Conservation (phyloP, 2,329 filamentous ascomycete genomes). For the Talaromyces sp. region DNA sequence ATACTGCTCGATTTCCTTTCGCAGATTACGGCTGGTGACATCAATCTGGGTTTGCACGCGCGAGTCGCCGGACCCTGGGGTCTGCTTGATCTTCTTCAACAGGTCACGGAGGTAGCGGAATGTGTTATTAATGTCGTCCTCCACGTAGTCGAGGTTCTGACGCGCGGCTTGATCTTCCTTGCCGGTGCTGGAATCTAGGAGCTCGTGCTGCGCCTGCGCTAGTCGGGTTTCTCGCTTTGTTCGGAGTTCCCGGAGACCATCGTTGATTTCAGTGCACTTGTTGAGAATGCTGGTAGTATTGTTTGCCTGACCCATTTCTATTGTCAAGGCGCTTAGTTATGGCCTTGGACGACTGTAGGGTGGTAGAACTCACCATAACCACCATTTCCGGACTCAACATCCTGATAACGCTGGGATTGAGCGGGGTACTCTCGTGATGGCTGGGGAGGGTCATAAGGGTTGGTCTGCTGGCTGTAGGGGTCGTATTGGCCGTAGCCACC, state of each 20-base stretch:
- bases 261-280: conserved; percentile 76
- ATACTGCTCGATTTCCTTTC: conserved; percentile 75
- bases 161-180: conserved; percentile 62
- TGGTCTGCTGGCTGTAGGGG: conserved; percentile 46
- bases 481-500: conserved; percentile 55
- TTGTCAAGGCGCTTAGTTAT: conserved; percentile 19
- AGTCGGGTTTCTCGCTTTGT: conserved; percentile 48
- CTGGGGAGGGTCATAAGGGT: conserved; percentile 29
- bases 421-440: conserved; percentile 15
- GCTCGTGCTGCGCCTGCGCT: conserved; percentile 63
- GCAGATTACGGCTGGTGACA: conserved; percentile 73
- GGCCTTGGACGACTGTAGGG: background rate
- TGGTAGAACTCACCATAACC: conserved; percentile 33
- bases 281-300: conserved; percentile 68
- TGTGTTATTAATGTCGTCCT: conserved; percentile 73
- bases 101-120: conserved; percentile 77
- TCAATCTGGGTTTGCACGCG: conserved; percentile 78
- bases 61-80: conserved; percentile 67
- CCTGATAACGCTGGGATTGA: conserved; percentile 21
- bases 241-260: conserved; percentile 71
- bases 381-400: conserved; percentile 34
- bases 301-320: conserved; percentile 44
- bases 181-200: conserved; percentile 71
- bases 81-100: conserved; percentile 77
- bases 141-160: conserved; percentile 68